Conservation (phyloP, 805 yeast species). For the Kuraishia molischiana region DNA sequence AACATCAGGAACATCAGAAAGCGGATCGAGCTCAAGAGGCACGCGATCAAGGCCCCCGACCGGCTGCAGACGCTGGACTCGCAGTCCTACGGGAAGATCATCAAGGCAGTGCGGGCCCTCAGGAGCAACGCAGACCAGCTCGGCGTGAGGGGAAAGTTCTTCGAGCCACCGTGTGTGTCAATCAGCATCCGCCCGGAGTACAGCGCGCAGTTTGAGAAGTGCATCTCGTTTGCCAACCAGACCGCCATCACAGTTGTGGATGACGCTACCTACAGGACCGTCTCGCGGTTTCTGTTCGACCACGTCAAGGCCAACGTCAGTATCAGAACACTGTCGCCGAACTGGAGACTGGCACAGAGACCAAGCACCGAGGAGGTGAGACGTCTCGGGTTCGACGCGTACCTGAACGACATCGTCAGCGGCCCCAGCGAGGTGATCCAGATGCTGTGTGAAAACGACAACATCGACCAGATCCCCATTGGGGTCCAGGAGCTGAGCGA, state of each 20-base stretch:
- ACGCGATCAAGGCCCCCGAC: slow-evolving; percentile 33
- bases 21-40: not conserved
- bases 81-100: slow-evolving; percentile 14
- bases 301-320: slow-evolving; percentile 35
- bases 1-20: not conserved
- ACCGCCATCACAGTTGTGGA: slow-evolving; percentile 56
- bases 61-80: slow-evolving; percentile 35
- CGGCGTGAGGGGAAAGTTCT: slow-evolving; percentile 29
- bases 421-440: slow-evolving; percentile 69
- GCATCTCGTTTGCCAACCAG: slow-evolving; percentile 42
- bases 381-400: slow-evolving; percentile 70
- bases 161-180: slow-evolving; percentile 68
- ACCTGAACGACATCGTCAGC: slow-evolving; percentile 52
- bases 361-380: slow-evolving; percentile 23
- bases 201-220: slow-evolving; percentile 48
- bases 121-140: slow-evolving; percentile 24
- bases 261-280: slow-evolving; percentile 34
- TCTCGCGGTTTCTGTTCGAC: slow-evolving; percentile 33
- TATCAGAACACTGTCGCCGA: slow-evolving; percentile 34
- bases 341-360: slow-evolving; percentile 6
- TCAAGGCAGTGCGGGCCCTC: slow-evolving; percentile 30
- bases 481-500: slow-evolving; percentile 33
- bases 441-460: slow-evolving; percentile 54
- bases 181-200: slow-evolving; percentile 43
- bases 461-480: slow-evolving; percentile 53